These are phyloP conservation scores for Clonostachys chloroleuca DNA, from an alignment of 2,329 filamentous ascomycete species.

Conservation along the genomic window DNA sequence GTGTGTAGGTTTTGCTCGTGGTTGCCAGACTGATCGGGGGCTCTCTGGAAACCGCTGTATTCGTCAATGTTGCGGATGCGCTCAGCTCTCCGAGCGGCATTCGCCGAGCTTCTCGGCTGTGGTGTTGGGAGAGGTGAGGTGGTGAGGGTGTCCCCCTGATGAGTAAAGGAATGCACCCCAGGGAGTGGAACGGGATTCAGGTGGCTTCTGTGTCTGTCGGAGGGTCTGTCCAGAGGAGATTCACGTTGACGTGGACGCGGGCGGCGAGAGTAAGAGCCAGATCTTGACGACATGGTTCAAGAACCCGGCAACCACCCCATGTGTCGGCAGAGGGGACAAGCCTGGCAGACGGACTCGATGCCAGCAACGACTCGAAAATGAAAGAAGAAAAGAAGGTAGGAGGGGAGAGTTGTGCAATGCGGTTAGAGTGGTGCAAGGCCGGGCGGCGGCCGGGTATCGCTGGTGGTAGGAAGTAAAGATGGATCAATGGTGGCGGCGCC, in stretches of 20 bases:
- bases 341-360: too few species aligned
- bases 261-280: constrained; percentile 1
- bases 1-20: constrained; percentile 11
- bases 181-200: too few species aligned
- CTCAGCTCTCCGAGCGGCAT: constrained; percentile 23
- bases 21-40: constrained; percentile 14
- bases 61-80: constrained; percentile 26
- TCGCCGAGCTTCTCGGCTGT: constrained; percentile 9
- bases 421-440: too few species aligned
- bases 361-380: too few species aligned
- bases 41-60: constrained; percentile 17
- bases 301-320: neutral
- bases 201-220: neutral
- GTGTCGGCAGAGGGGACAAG: too few species aligned
- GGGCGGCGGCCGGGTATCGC: too few species aligned
- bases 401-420: too few species aligned
- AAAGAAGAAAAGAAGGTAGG: too few species aligned
- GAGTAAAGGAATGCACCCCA: too few species aligned
- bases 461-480: too few species aligned
- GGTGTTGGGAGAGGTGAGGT: neutral
- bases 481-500: too few species aligned
- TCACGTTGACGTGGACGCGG: constrained; percentile 3
- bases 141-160: neutral
- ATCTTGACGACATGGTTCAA: constrained; percentile 3
- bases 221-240: too few species aligned